phyloP scores from a whole-genome alignment of 768 basidiomycete genomes.

The Floccularia luteovirens region DNA sequence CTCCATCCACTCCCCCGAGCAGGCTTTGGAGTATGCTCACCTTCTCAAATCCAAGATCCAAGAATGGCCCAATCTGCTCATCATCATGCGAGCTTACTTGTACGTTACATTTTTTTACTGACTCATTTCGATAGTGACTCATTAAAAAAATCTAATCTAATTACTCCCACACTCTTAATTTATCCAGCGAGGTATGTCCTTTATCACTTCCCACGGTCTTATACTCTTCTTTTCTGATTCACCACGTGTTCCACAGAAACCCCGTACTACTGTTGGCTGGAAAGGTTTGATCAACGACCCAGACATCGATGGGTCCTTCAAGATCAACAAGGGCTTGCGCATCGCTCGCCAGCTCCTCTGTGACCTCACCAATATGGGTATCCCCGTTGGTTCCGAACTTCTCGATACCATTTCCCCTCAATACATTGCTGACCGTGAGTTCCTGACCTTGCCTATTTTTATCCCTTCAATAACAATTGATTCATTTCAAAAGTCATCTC shows the following conservation, averaged over 20 bases:
- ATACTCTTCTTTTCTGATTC: background rate
- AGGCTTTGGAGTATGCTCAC: conserved; percentile 79
- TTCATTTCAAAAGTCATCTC: conserved; percentile 74
- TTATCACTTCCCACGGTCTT: background rate
- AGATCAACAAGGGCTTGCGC: conserved; percentile 94
- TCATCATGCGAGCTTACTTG: conserved; percentile 98
- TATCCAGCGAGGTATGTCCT: conserved; percentile 23
- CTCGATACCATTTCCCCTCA: conserved; percentile 78
- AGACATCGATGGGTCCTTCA: conserved; percentile 90
- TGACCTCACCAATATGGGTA: conserved; percentile 81
- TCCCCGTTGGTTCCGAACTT: conserved; percentile 93
- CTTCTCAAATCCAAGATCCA: conserved; percentile 61
- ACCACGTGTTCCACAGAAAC: conserved; percentile 49
- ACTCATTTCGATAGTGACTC: too few relatives aligned
- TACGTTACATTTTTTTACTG: conserved; percentile 33
- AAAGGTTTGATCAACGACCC: conserved; percentile 96
- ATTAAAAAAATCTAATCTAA: too few relatives aligned
- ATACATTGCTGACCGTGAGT: conserved; percentile 69
- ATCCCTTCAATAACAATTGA: background rate
- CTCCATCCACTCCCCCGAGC: conserved; percentile 85
- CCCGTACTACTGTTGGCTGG: conserved; percentile 95
- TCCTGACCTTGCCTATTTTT: background rate
- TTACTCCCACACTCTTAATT: too few relatives aligned
- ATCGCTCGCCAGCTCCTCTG: conserved; percentile 84
- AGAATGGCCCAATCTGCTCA: conserved; percentile 68